Conservation (phyloP, 2,329 filamentous ascomycete species). For the Nigrograna mackinnonii region DNA sequence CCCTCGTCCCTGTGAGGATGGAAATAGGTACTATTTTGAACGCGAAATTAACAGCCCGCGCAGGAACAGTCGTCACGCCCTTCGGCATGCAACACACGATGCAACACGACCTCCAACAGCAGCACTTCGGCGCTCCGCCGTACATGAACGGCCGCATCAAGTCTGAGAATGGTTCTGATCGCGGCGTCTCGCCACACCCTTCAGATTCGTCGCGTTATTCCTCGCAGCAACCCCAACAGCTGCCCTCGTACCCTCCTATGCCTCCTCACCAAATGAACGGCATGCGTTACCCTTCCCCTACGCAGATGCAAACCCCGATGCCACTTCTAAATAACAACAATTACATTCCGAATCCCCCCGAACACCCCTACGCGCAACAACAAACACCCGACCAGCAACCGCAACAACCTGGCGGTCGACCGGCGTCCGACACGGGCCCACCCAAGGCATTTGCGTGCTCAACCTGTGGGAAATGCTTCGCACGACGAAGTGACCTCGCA, state of each 20-base stretch:
- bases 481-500: conserved; percentile 88
- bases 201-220: conserved; percentile 62
- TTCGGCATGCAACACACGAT: conserved; percentile 47
- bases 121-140: conserved; percentile 52
- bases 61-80: conserved; percentile 36
- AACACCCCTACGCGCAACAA: conserved; percentile 50
- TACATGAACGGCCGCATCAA: conserved; percentile 56
- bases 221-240: conserved; percentile 57
- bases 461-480: conserved; percentile 90
- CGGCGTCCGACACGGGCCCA: conserved; percentile 52
- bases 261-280: conserved; percentile 53
- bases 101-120: conserved; percentile 45
- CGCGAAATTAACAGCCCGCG: conserved; percentile 43
- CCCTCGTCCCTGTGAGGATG: conserved; percentile 27
- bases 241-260: conserved; percentile 54
- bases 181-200: conserved; percentile 58
- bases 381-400: conserved; percentile 40
- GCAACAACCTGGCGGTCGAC: conserved; percentile 46
- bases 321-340: conserved; percentile 60
- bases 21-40: conserved; percentile 47
- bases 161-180: conserved; percentile 63
- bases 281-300: conserved; percentile 58
- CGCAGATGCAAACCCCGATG: conserved; percentile 55
- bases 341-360: conserved; percentile 55
- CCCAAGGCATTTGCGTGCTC: conserved; percentile 86